phyloP scores from a whole-genome alignment of 306 rosid species.

The Prunus persica region DNA sequence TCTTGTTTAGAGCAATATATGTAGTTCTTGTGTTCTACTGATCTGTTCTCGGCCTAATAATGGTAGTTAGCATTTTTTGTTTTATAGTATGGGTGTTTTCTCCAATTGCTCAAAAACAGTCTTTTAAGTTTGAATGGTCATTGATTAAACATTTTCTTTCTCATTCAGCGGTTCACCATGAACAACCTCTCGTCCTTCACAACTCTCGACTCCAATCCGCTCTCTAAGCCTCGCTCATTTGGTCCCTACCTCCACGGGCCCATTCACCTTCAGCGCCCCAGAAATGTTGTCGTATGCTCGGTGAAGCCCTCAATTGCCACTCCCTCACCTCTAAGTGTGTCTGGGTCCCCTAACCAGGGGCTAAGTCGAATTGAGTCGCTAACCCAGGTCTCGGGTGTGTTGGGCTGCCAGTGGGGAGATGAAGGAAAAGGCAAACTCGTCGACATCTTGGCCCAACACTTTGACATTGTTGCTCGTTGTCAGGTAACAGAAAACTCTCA shows the following conservation, averaged over 20 bases:
- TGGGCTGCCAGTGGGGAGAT: conserved; percentile 97
- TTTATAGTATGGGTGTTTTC: neutral
- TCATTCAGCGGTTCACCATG: conserved; percentile 33
- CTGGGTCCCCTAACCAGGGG: conserved; percentile 28
- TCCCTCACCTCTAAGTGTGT: conserved; percentile 48
- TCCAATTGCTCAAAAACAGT: neutral
- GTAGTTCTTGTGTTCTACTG: neutral
- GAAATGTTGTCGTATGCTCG: conserved; percentile 45
- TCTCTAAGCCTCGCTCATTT: conserved; percentile 31
- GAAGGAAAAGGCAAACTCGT: conserved; percentile 98
- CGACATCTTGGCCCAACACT: conserved; percentile 84
- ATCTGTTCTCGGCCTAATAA: neutral
- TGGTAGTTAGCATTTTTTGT: neutral
- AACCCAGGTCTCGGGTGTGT: conserved; percentile 81
- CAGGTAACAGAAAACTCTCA: conserved; percentile 44
- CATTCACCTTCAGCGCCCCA: conserved; percentile 5
- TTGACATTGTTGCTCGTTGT: conserved; percentile 90
- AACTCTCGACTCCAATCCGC: conserved; percentile 45
- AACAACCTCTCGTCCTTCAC: conserved; percentile 52
- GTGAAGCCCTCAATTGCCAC: conserved; percentile 41
- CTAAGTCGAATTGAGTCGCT: conserved; percentile 59
- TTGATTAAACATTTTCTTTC: neutral
- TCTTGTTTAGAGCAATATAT: too few species aligned
- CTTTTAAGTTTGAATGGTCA: neutral
- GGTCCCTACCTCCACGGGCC: conserved; percentile 3